Evolutionary conservation across 2,329 filamentous ascomycete genomes (phyloP).

Genomic region (Fulvia fulva): DNA sequence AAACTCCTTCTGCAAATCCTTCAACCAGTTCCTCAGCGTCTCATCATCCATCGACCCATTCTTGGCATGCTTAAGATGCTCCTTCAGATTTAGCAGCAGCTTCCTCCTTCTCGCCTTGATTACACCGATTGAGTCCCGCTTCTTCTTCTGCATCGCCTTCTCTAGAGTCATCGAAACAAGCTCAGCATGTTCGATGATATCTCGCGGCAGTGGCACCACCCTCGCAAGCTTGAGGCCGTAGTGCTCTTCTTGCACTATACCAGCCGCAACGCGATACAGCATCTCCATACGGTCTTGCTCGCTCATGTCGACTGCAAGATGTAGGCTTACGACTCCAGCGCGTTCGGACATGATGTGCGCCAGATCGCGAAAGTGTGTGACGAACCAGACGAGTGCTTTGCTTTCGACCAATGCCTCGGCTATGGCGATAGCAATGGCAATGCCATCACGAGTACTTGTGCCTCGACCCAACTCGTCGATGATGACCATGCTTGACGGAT

Average conservation of each 20-base stretch:
- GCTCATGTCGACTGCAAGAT: conserved; percentile 64
- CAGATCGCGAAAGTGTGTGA: conserved; percentile 85
- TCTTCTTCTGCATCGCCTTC: conserved; percentile 54
- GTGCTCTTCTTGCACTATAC: conserved; percentile 64
- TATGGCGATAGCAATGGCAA: conserved; percentile 85
- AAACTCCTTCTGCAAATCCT: conserved; percentile 70
- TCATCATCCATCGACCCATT: conserved; percentile 62
- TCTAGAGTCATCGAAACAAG: conserved; percentile 61
- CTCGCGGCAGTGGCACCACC: conserved; percentile 66
- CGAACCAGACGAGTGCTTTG: conserved; percentile 79
- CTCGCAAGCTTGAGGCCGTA: conserved; percentile 83
- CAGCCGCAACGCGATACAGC: conserved; percentile 77
- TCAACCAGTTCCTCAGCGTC: conserved; percentile 61
- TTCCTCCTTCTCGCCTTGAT: conserved; percentile 63
- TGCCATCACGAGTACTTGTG: conserved; percentile 81
- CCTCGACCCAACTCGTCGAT: conserved; percentile 90
- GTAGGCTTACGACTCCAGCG: conserved; percentile 75
- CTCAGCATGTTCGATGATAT: conserved; percentile 65
- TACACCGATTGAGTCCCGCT: conserved; percentile 55
- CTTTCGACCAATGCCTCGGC: conserved; percentile 82
- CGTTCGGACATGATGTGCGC: conserved; percentile 70
- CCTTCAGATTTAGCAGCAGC: conserved; percentile 67
- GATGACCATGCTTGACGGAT: conserved; percentile 61
- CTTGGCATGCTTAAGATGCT: conserved; percentile 66
- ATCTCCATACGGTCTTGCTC: conserved; percentile 67